Evolutionary conservation across 208 protist genomes (phyloP).

Genomic region (Endotrypanum monterogeii): DNA sequence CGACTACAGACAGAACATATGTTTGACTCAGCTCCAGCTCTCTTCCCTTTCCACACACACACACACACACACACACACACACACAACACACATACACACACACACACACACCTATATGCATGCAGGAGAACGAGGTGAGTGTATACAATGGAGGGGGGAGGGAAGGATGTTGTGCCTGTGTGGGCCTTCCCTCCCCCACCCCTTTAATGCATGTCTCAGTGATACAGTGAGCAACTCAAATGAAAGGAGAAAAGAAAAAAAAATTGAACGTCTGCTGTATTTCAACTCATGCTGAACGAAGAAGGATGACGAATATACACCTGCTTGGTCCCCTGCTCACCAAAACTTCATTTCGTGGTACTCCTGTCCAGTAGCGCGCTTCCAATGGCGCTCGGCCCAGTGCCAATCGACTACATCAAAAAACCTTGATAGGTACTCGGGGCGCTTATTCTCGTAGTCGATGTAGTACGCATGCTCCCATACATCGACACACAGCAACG

Average conservation of each 20-base stretch:
- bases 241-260: background rate
- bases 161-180: background rate
- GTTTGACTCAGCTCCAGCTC: background rate
- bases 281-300: background rate
- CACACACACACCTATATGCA: no score
- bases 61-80: constrained; percentile 5
- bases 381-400: constrained; percentile 92
- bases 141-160: background rate
- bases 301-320: background rate
- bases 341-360: constrained; percentile 90
- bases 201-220: background rate
- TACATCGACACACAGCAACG: constrained; percentile 90
- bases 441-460: constrained; percentile 93
- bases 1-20: background rate
- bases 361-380: constrained; percentile 83
- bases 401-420: constrained; percentile 96
- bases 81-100: background rate
- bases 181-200: background rate
- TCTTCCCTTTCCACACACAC: background rate
- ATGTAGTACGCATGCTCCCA: constrained; percentile 97
- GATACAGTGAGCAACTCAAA: background rate
- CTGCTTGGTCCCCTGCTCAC: constrained; percentile 23
- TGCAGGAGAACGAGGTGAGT: background rate
- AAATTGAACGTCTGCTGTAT: background rate
- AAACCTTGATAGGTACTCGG: constrained; percentile 86